Conservation (phyloP, 768 basidiomycete species). For the Mycena rebaudengoi region DNA sequence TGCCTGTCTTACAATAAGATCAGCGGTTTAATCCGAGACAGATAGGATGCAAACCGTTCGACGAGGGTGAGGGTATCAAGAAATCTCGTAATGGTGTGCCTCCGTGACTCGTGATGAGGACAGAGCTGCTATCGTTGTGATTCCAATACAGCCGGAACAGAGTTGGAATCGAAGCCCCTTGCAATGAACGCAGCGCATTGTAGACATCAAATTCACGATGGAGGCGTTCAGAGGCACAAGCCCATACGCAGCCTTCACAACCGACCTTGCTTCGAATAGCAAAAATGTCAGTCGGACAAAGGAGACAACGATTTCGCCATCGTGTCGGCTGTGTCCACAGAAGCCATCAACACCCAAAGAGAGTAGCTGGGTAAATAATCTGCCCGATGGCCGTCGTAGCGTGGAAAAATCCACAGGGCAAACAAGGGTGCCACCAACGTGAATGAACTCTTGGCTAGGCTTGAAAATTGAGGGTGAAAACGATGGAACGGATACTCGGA, state of each 20-base stretch:
- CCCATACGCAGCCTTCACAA: background rate
- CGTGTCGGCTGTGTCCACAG: background rate
- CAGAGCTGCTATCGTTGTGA: background rate
- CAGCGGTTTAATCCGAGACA: background rate
- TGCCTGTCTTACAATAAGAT: background rate
- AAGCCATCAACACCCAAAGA: no score
- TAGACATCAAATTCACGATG: background rate
- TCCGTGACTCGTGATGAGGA: background rate
- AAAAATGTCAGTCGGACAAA: background rate
- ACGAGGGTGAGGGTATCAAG: background rate
- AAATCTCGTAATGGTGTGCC: background rate
- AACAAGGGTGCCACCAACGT: no score
- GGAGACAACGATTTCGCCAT: background rate
- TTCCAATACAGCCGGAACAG: background rate
- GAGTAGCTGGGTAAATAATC: no score
- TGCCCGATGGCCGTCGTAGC: no score
- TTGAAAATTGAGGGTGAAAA: constrained; percentile 1
- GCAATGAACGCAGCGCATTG: background rate
- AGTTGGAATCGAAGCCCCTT: constrained; percentile 1
- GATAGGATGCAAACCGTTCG: background rate
- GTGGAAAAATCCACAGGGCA: no score
- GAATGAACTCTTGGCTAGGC: no score
- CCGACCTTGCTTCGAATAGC: background rate
- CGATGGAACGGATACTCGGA: background rate
- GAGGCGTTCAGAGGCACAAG: background rate